Evolutionary conservation across 768 basidiomycete genomes (phyloP).

Genomic region (Filobasidium floriforme): DNA sequence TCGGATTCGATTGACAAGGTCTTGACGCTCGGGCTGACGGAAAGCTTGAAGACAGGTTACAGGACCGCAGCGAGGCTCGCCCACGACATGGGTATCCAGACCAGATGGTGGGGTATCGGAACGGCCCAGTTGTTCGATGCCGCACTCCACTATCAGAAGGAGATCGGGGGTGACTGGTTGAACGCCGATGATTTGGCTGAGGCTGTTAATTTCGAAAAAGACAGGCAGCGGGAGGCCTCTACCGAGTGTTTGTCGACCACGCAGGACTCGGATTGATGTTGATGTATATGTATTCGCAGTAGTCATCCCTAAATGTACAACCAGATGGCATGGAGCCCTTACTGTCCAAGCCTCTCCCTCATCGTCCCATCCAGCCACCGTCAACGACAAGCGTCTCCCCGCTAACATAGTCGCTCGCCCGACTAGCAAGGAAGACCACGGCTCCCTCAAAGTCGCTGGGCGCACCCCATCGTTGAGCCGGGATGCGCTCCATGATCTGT

Average conservation of each 20-base stretch:
- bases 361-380: constrained; percentile 53
- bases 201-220: neutral
- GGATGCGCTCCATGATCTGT: constrained; percentile 68
- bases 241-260: neutral
- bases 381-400: constrained; percentile 67
- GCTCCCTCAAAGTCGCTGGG: constrained; percentile 69
- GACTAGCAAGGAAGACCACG: constrained; percentile 61
- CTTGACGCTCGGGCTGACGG: neutral
- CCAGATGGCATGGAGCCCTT: too few species aligned
- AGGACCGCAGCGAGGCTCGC: neutral
- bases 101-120: constrained; percentile 18
- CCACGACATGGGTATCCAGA: constrained; percentile 14
- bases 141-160: neutral
- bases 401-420: constrained; percentile 63
- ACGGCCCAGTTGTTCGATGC: neutral
- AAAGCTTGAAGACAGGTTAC: too few species aligned
- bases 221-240: neutral
- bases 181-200: constrained; percentile 11
- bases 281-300: too few species aligned
- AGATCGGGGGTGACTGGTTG: constrained; percentile 16
- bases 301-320: too few species aligned
- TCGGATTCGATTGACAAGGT: neutral
- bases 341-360: neutral
- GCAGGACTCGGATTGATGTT: too few species aligned
- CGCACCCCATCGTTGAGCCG: constrained; percentile 63